Evolutionary conservation across 2,329 filamentous ascomycete genomes (phyloP).

Genomic region (Stagonosporopsis vannaccii): DNA sequence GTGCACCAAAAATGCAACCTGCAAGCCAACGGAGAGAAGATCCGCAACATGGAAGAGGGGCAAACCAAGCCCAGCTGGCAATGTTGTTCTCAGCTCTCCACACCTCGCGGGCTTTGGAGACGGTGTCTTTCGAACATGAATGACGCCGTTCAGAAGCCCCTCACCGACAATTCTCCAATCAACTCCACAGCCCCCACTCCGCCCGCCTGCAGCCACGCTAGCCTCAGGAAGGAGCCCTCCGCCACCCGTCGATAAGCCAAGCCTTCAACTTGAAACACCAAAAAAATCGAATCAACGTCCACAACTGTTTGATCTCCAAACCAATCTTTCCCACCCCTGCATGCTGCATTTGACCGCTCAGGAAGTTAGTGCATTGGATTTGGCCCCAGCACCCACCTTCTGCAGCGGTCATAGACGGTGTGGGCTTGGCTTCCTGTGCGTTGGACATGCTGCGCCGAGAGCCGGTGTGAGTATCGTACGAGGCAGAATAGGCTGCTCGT

Average conservation of each 20-base stretch:
- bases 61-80: too few relatives aligned
- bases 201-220: slow-evolving; percentile 6
- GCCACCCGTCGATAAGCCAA: slow-evolving; percentile 11
- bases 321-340: slow-evolving; percentile 13
- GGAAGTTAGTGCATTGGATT: neutral
- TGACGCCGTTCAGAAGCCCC: slow-evolving; percentile 5
- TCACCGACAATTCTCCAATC: slow-evolving; percentile 10
- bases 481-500: slow-evolving; percentile 16
- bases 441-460: slow-evolving; percentile 6
- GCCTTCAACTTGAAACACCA: slow-evolving; percentile 17
- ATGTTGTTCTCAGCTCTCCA: neutral
- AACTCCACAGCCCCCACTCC: neutral
- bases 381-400: slow-evolving; percentile 2
- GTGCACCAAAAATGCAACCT: neutral
- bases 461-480: slow-evolving; percentile 7
- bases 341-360: slow-evolving; percentile 12
- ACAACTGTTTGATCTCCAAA: slow-evolving; percentile 17
- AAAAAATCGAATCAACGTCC: slow-evolving; percentile 16
- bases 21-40: neutral
- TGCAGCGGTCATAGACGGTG: neutral
- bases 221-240: neutral
- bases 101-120: neutral
- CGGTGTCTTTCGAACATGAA: neutral
- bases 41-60: neutral
- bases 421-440: slow-evolving; percentile 9